A percentile compares a stretch with the other conserved stretches of the same genome.
Conservation (phyloP, 2,329 filamentous ascomycete species). For the Arthrobotrys megalospora region DNA sequence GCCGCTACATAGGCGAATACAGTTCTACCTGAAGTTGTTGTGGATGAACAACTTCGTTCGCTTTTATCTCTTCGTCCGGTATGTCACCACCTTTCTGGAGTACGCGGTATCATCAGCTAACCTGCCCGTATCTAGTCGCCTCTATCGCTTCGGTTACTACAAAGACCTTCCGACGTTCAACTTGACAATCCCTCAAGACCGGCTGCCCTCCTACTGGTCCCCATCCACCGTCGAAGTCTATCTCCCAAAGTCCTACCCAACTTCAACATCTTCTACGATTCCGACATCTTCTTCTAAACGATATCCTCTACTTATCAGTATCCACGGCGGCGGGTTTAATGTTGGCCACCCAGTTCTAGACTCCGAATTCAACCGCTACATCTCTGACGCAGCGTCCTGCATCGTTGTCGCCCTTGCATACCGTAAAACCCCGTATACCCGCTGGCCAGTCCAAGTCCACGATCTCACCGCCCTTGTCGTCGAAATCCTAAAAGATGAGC, state of each 20-base stretch:
- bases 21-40: constrained; percentile 36
- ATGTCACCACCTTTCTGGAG: not conserved
- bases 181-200: constrained; percentile 36
- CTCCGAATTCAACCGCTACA: constrained; percentile 70
- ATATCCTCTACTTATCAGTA: constrained; percentile 70
- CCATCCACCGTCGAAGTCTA: constrained; percentile 51
- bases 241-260: constrained; percentile 41
- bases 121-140: not conserved
- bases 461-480: constrained; percentile 70
- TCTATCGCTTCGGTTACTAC: constrained; percentile 53
- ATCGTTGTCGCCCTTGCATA: constrained; percentile 72
- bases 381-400: constrained; percentile 68
- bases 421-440: constrained; percentile 69
- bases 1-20: constrained; percentile 26
- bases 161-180: constrained; percentile 41
- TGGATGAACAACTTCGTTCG: constrained; percentile 58
- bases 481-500: constrained; percentile 68
- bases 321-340: constrained; percentile 72
- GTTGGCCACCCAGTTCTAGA: constrained; percentile 69
- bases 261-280: not conserved
- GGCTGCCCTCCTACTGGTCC: constrained; percentile 43
- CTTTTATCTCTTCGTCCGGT: constrained; percentile 54
- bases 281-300: constrained; percentile 31
- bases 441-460: constrained; percentile 69
- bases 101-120: not conserved